Evolutionary conservation across 495 filamentous ascomycete species (phyloP), one percentile per base, ranked within the genome.

Genomic region (Xylaria palmicola): DNA sequence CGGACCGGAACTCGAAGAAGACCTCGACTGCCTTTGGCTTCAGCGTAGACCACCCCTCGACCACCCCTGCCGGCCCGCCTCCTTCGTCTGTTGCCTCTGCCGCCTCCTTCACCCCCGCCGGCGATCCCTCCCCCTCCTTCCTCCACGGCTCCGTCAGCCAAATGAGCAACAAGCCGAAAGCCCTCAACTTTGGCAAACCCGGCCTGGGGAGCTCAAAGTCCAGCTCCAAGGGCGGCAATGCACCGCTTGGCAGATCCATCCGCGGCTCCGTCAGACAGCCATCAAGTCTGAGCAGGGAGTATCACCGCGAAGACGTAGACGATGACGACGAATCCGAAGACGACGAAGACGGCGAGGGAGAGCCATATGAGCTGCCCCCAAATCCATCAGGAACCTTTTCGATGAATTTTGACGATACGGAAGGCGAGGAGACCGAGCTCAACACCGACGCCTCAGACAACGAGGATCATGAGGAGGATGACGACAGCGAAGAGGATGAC

Each of bases 61-160:
- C 88, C 1, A 93, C 91, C 20, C 91, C 92, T 44, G 85, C 86
- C 26, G 90, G 86, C 9, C 85, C 83, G 48, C 91, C 91, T 13
- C 90, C 90, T 22, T 86, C 85, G 3, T 27, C 32, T 29, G 27
- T 22, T 20, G 71, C 73, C 13, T 84, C 83, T 36, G 75, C 81
- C 9, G 78, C 79, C 20, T 91, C 90, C 30, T 91, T 91, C 71
- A 91, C 88, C 27, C 90, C 91, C 10, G 84, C 82, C 59, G 89
- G 87, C 30, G 84, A 81, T 26, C 89, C 90, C 19, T 82, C 84
- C 22, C 86, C 83, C 6, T 83, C 82, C 9, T 72, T 84, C 56
- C 81, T 89, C 53, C 86, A 86, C 32, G 89, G 85, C 74, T 90
- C 89, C 4, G 85, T 88, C 62, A 77, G 77, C 47, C 71, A 71